Percentiles rank a stretch among this genome's conserved stretches.
Evolutionary conservation across 129 eudicot genomes (phyloP).

Genomic region (Helianthus annuus): HanXRQr2.0-SUNRISE NC_035441.2:123304967-123305466

Average conservation of each 20-base stretch:
- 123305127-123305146: neutral
- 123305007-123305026: conserved; percentile 23
- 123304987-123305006: conserved; percentile 78
- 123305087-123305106: neutral
- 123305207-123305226: neutral
- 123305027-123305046: neutral
- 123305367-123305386: neutral
- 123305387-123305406: neutral
- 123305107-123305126: conserved; percentile 1
- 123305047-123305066: conserved; percentile 1
- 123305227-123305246: no score
- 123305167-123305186: neutral
- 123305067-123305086: conserved; percentile 13
- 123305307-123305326: no score
- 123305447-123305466: no score
- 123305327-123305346: no score
- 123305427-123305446: no score
- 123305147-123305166: neutral
- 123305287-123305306: no score
- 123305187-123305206: neutral
- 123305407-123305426: no score
- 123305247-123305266: no score
- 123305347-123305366: no score
- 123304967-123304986: conserved; percentile 79
- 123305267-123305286: no score